These are phyloP conservation scores for Annona squamosa DNA, from an alignment of 164 flowering plant species.

Conservation along the genomic window DNA sequence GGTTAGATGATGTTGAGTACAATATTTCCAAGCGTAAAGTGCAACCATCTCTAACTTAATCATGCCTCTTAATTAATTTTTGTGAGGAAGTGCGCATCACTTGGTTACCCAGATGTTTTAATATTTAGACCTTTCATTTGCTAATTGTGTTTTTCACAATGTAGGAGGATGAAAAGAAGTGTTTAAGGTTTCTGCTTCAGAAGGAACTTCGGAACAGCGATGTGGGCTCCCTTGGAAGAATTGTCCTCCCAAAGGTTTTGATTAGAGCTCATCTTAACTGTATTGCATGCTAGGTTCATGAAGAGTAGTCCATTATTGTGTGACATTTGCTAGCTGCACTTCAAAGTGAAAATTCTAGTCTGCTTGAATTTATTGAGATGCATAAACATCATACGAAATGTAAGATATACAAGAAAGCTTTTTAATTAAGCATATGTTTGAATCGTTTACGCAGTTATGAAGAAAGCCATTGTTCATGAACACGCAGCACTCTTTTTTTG, in stretches of 20 bases:
- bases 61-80: too few species aligned
- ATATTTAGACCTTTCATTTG: neutral
- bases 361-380: neutral
- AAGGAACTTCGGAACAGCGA: constrained; percentile 29
- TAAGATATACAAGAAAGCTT: neutral
- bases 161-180: constrained; percentile 14
- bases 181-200: constrained; percentile 22
- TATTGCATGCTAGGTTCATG: neutral
- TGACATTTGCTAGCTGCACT: neutral
- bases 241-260: constrained; percentile 46
- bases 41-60: too few species aligned
- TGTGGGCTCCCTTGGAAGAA: constrained; percentile 26
- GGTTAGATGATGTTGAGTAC: too few species aligned
- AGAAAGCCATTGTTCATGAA: too few species aligned
- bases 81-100: too few species aligned
- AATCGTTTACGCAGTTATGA: too few species aligned
- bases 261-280: constrained; percentile 2
- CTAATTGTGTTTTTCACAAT: neutral
- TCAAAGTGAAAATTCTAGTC: neutral
- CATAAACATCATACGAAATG: neutral
- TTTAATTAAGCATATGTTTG: too few species aligned
- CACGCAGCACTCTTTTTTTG: too few species aligned
- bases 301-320: neutral
- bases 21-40: too few species aligned
- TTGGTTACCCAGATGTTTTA: neutral